Evolutionary conservation across 805 yeast genomes (phyloP), one percentile per base, ranked within the genome.

Genomic region (Wickerhamomyces bovis): DNA sequence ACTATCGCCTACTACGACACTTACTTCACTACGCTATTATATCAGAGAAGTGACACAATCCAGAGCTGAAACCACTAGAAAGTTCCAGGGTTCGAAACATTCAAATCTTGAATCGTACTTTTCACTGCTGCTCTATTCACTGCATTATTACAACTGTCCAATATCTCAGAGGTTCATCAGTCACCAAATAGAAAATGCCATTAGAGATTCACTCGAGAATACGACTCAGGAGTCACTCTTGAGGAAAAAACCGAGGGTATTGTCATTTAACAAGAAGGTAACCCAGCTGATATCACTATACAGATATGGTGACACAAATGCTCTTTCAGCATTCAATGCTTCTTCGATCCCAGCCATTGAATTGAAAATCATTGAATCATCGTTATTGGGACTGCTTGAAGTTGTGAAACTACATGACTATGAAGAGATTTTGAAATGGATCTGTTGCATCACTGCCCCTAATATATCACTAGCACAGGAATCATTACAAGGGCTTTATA

Each of bases 391-490:
- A 12, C 26, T 50, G 2, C 7, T 46, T 26, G 12, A 28, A 3
- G 43, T 41, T 20, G 11, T 39, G 4, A 38, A 47, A 15, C 30
- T 44, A 2, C 43, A 46, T 12, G 41, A 47, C 9, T 45, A 45
- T 28, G 20, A 44, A 3, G 56, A 53, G 8, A 16, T 57, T 6
- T 28, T 44, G 16, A 23, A 13, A 7, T 52, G 54, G 55, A 45
- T 56, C 3, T 44, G 49, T 7, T 66, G 73, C 6, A 50, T 72
- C 0, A 39, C 53, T 4, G 57, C 76, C 0, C 52, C 64, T 0
- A 56, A 52, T 36, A 60, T 74, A 11, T 50, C 59, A 7, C 57
- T 54, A 2, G 66, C 73, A 4, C 72, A 76, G 46, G 35, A 48
- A 3, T 48, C 65, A 2, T 53, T 75, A 10, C 42, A 64, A 0